Base-by-base conservation (phyloP, 2,329 filamentous ascomycete species). In the Aspergillus spinulosporus region DNA sequence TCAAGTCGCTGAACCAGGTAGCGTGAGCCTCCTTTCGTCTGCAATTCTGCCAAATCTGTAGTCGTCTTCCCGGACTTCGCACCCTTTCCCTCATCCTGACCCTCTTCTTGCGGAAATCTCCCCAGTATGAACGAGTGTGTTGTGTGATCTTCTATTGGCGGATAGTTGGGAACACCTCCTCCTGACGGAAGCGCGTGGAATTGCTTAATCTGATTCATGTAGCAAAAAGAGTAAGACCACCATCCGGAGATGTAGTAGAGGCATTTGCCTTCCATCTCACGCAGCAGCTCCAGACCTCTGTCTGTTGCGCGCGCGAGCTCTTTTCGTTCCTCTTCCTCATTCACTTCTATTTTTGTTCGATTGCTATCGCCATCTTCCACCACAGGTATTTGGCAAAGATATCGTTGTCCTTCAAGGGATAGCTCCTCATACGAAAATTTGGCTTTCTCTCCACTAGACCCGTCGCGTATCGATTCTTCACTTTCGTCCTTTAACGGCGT, bases 171-270 rank as follows among this genome's bases (percentile, higher is more conserved):
- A 8, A 88, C 84, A 2, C 87, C 86, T 58, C 86, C 85, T 44
- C 84, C 82, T 2, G 85, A 85, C 1, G 90, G 84, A 57, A 93
- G 77, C 44, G 91, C 90, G 72, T 97, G 92, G 74, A 95, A 97
- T 73, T 97, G 92, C 67, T 90, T 88, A 59, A 97, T 87, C 61
- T 93, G 86, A 59, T 87, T 83, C 69, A 90, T 90, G 76, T 96
- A 94, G 79, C 92, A 97, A 73, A 96, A 96, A 65, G 88, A 89
- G 75, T 97, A 97, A 68, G 89, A 94, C 92, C 92, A 97, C 92
- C 92, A 97, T 0, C 92, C 92, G 1, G 86, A 89, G 62, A 92
- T 77, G 71, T 85, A 89, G 77, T 93, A 96, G 61, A 97, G 83
- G 72, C 92, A 97, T 49, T 83, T 82, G 3, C 87, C 88, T 52